Evolutionary conservation across 176 grass and related monocot genomes (phyloP).

Genomic region (Tillandsia fasciculata): DNA sequence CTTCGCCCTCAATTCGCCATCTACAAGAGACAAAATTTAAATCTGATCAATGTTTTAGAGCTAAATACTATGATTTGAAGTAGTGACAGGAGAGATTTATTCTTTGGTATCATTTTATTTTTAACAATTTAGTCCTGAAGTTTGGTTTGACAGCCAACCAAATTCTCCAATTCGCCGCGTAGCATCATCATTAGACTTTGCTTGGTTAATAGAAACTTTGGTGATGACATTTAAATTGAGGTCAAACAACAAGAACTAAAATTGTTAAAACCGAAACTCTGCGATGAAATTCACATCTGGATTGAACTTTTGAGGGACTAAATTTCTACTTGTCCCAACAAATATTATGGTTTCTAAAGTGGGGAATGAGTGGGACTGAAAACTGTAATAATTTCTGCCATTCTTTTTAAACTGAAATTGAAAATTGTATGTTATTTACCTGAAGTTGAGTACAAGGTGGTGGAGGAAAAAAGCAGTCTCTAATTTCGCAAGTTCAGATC

Average conservation of each 20-base stretch:
- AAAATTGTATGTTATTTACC: constrained; percentile 19
- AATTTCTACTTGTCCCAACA: too few relatives aligned
- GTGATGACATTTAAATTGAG: too few relatives aligned
- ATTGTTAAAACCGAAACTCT: too few relatives aligned
- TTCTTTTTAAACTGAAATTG: neutral
- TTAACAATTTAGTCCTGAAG: neutral
- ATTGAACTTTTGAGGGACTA: too few relatives aligned
- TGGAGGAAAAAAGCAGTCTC: constrained; percentile 91
- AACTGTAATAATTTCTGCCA: neutral
- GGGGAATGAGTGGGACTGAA: too few relatives aligned
- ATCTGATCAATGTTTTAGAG: neutral
- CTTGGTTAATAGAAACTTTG: too few relatives aligned
- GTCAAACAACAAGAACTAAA: too few relatives aligned
- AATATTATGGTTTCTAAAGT: too few relatives aligned
- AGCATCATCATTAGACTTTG: too few relatives aligned
- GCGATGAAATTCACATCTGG: too few relatives aligned
- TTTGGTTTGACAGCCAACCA: neutral
- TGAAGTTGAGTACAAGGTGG: constrained; percentile 80
- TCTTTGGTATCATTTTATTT: neutral
- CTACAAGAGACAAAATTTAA: constrained; percentile 23
- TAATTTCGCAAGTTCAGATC: constrained; percentile 82
- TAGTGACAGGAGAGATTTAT: too few relatives aligned
- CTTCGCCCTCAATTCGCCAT: constrained; percentile 59
- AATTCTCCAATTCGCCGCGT: too few relatives aligned
- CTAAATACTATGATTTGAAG: neutral